Evolutionary conservation across 2,329 filamentous ascomycete genomes (phyloP).

Genomic region (Fusarium sororula): DNA sequence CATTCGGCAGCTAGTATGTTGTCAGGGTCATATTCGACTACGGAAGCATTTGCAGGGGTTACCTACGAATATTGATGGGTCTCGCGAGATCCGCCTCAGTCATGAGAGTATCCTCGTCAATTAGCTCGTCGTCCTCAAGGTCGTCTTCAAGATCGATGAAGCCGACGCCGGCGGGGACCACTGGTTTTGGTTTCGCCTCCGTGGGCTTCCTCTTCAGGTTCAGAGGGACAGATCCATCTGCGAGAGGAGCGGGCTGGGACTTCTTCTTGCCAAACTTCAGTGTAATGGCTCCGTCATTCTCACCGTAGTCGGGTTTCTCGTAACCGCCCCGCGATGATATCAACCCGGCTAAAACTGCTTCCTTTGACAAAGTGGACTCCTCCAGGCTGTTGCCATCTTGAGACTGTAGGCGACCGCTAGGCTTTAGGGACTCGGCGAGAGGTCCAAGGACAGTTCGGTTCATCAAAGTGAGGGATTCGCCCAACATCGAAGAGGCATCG

Average conservation of each 20-base stretch:
- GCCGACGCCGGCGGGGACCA: constrained; percentile 67
- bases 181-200: constrained; percentile 52
- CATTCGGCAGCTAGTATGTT: constrained; percentile 76
- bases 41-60: not conserved
- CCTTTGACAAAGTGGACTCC: constrained; percentile 58
- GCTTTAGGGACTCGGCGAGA: constrained; percentile 75
- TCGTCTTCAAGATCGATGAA: constrained; percentile 76
- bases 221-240: constrained; percentile 40
- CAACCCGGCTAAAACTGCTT: constrained; percentile 86
- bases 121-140: constrained; percentile 79
- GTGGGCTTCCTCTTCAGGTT: constrained; percentile 56
- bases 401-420: constrained; percentile 72
- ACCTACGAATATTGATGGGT: constrained; percentile 83
- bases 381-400: constrained; percentile 73
- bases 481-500: constrained; percentile 74
- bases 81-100: constrained; percentile 84
- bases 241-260: constrained; percentile 28
- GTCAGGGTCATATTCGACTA: constrained; percentile 11
- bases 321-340: constrained; percentile 72
- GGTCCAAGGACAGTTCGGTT: constrained; percentile 72
- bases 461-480: constrained; percentile 72
- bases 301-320: constrained; percentile 74
- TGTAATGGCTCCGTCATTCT: constrained; percentile 65
- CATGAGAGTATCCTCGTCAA: constrained; percentile 89
- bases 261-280: constrained; percentile 55